Evolutionary conservation across 441 rosid species (phyloP), one percentile per base, ranked within the genome.

Genomic region (Sinapis alba): DNA sequence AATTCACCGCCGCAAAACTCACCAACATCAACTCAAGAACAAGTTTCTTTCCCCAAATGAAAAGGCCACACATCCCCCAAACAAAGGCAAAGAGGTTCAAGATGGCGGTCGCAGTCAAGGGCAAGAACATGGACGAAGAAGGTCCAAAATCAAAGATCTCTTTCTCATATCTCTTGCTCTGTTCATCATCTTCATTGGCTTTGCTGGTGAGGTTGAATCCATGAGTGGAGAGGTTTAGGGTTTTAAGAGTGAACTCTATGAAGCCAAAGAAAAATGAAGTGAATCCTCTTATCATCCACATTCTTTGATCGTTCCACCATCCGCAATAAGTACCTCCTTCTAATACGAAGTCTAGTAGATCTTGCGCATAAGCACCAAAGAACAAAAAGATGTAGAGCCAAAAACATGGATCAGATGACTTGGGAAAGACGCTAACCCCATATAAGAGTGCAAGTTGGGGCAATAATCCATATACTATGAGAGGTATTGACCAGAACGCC

Each of bases 251-350:
- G 78, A 72, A 87, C 80, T 89, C 92, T 5, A 80, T 3, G 23
- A 45, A 13, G 6, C 86, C 90, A 11, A 83, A 87, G 7, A 83
- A 26, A 65, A 7, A 71, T 65, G 88, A 73, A 7, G 97, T 59
- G 3, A 83, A 11, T 15, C 94, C 96, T 43, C 81, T 85, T 13
- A 88, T 70, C 38, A 72, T 34, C 88, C 90, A 93, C 45, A 89
- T 83, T 59, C 96, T 82, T 71, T 88, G 96, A 70, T 87, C 90
- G 59, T 82, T 91, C 93, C 94, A 87, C 98, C 98, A 93, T 64
- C 63, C 79, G 11, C 65, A 38, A 69, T 80, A 21, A 19, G 87
- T 85, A 18, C 87, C 86, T 11, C 86, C 85, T 19, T 67, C 80
- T 4, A 81, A 5, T 26, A 56, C 16, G 10, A 56, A 56, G 61